These are phyloP conservation scores for Botrytis paeoniae DNA, from an alignment of 2,329 filamentous ascomycete genomes.

Conservation along the genomic window DNA sequence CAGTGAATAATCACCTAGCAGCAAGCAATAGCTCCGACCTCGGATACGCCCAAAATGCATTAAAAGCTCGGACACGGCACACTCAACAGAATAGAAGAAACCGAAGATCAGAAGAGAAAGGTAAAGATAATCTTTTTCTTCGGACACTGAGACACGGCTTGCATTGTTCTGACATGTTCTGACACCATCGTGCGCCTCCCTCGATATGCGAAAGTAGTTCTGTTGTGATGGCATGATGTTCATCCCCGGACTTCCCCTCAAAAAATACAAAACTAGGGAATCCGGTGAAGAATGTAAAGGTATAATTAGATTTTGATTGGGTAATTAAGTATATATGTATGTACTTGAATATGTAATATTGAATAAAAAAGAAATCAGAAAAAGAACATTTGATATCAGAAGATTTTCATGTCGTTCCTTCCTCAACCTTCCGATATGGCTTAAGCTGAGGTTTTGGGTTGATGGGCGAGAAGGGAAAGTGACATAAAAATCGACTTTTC, in stretches of 20 bases:
- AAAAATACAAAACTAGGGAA: background rate
- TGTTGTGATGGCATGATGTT: slow-evolving; percentile 11
- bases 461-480: background rate
- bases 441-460: background rate
- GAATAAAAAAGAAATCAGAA: background rate
- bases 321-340: background rate
- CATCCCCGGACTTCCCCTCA: slow-evolving; percentile 16
- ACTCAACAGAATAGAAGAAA: background rate
- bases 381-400: background rate
- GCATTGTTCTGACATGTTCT: background rate
- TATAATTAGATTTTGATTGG: background rate
- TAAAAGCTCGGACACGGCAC: background rate
- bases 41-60: slow-evolving; percentile 1
- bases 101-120: background rate
- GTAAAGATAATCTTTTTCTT: background rate
- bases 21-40: slow-evolving; percentile 6
- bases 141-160: background rate
- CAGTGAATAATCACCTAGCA: slow-evolving; percentile 4
- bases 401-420: background rate
- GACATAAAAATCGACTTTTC: background rate
- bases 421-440: slow-evolving; percentile 10
- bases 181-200: background rate
- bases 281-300: slow-evolving; percentile 2
- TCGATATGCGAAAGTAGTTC: background rate
- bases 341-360: background rate